phyloP scores from a whole-genome alignment of 805 yeast genomes.

The Pachysolen tannophilus region DNA sequence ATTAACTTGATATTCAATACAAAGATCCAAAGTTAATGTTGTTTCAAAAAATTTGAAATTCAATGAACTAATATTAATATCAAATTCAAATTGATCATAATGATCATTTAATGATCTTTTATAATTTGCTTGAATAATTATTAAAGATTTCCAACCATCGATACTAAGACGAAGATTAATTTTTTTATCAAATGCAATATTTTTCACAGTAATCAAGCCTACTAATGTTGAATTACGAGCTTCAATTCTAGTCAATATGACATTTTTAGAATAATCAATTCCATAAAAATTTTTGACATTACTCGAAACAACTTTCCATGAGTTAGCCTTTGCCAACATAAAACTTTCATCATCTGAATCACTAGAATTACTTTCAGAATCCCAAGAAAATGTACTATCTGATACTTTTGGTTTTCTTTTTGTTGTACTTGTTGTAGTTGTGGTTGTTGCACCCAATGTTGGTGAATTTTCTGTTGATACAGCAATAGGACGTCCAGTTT shows the following conservation, averaged over 20 bases:
- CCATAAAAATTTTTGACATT: constrained; percentile 21
- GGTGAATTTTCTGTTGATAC: constrained; percentile 57
- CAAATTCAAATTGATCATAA: constrained; percentile 42
- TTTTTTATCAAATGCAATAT: constrained; percentile 29
- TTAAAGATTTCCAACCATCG: constrained; percentile 41
- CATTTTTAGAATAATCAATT: constrained; percentile 24
- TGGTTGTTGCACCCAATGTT: no score
- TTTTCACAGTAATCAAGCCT: constrained; percentile 32
- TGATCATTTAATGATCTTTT: constrained; percentile 15
- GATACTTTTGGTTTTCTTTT: constrained; percentile 11
- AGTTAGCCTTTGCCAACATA: constrained; percentile 13
- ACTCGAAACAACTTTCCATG: constrained; percentile 22
- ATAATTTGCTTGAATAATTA: constrained; percentile 28
- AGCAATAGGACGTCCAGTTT: constrained; percentile 50
- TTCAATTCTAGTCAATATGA: constrained; percentile 29
- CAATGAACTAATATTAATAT: constrained; percentile 32
- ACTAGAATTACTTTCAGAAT: constrained; percentile 13
- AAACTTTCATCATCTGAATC: constrained; percentile 18
- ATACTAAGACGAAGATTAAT: constrained; percentile 38
- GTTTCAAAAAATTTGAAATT: constrained; percentile 18
- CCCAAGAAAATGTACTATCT: constrained; percentile 9
- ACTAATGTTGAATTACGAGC: constrained; percentile 33
- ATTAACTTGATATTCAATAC: constrained; percentile 28
- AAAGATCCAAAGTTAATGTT: constrained; percentile 27
- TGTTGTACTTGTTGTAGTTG: constrained; percentile 14